Percentiles rank a stretch among this genome's conserved stretches.
Conservation (phyloP, 768 basidiomycete genomes). For the Scleroderma citrinum region DNA sequence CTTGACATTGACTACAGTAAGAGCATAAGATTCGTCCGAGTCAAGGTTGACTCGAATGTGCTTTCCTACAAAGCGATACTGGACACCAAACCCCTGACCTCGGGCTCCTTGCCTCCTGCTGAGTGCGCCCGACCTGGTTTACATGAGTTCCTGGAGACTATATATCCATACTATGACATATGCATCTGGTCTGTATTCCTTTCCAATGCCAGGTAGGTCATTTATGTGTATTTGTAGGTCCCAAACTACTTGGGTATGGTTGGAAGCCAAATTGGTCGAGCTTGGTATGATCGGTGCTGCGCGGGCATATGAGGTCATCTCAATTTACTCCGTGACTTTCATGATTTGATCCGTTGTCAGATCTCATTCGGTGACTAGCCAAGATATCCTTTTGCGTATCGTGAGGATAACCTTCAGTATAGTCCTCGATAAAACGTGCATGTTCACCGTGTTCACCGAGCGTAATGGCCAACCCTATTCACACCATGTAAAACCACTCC, state of each 20-base stretch:
- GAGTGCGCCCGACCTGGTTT: constrained; percentile 82
- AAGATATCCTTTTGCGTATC: not conserved
- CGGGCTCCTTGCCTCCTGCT: constrained; percentile 67
- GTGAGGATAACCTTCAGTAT: constrained; percentile 8
- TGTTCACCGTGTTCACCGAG: constrained; percentile 83
- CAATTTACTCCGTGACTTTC: not conserved
- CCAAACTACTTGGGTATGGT: constrained; percentile 86
- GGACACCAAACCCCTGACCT: constrained; percentile 81
- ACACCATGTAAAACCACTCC: constrained; percentile 76
- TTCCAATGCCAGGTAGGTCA: not conserved
- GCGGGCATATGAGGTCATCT: constrained; percentile 59
- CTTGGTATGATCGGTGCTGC: constrained; percentile 75
- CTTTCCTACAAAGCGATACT: constrained; percentile 54
- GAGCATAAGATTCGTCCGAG: constrained; percentile 9
- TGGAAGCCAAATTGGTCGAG: constrained; percentile 83
- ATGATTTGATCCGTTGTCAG: constrained; percentile 19
- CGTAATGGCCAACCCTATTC: constrained; percentile 69
- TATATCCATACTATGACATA: constrained; percentile 84
- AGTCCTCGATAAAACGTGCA: constrained; percentile 82
- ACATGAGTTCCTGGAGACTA: constrained; percentile 75
- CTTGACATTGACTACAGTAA: constrained; percentile 87
- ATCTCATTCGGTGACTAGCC: constrained; percentile 56
- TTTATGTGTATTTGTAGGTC: constrained; percentile 42
- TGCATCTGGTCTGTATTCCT: constrained; percentile 62
- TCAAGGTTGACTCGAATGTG: not conserved